Conservation (phyloP, 768 basidiomycete species). For the Psilocybe subaeruginosa region DNA sequence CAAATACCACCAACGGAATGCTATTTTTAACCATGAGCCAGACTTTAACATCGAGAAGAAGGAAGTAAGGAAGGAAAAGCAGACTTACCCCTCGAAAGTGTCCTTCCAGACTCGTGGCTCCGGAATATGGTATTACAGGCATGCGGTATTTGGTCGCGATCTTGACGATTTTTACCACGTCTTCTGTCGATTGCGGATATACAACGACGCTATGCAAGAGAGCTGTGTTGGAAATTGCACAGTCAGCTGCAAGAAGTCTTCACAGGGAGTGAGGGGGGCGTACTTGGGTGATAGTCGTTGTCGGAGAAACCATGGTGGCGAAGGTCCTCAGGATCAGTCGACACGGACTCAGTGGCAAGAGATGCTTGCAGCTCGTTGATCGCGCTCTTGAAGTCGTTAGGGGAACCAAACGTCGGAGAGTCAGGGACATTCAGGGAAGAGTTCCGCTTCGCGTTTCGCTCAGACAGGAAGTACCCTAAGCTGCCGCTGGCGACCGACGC, state of each 20-base stretch:
- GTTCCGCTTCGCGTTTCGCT: neutral
- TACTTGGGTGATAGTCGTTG: conserved; percentile 54
- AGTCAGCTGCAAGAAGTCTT: neutral
- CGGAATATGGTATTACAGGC: conserved; percentile 79
- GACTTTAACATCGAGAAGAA: neutral
- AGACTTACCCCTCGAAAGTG: conserved; percentile 64
- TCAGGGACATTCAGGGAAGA: neutral
- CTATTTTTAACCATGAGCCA: conserved; percentile 22
- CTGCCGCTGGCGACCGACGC: conserved; percentile 4
- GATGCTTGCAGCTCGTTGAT: neutral
- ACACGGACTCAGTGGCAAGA: conserved; percentile 28
- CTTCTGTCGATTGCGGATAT: conserved; percentile 71
- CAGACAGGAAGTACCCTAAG: conserved; percentile 3
- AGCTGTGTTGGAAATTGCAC: neutral
- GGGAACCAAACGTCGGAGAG: conserved; percentile 6
- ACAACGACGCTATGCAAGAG: conserved; percentile 61
- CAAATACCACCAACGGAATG: conserved; percentile 68
- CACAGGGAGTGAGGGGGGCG: conserved; percentile 2
- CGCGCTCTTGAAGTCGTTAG: conserved; percentile 2
- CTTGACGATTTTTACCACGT: conserved; percentile 79
- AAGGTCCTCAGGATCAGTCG: conserved; percentile 55
- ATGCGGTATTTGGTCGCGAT: conserved; percentile 75
- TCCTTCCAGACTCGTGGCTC: conserved; percentile 83
- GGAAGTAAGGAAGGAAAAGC: neutral
- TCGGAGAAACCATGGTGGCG: conserved; percentile 56